phyloP scores from a whole-genome alignment of 2,329 filamentous ascomycete genomes.

The Teratosphaeriaceae sp. region DNA sequence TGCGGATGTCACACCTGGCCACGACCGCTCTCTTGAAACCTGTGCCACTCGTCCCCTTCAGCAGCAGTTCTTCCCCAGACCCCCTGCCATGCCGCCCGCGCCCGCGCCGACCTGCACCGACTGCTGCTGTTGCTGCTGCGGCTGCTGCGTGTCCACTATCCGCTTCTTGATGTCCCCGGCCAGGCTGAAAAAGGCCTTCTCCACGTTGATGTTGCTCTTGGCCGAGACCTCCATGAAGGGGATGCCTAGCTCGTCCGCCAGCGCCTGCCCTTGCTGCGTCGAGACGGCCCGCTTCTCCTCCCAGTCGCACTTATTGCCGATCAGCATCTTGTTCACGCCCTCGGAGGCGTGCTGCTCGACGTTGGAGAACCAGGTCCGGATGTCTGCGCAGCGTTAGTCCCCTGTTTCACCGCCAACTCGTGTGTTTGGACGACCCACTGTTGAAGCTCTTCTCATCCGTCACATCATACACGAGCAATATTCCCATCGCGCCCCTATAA shows the following conservation, averaged over 20 bases:
- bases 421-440: constrained; percentile 55
- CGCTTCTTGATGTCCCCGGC: constrained; percentile 98
- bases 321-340: constrained; percentile 98
- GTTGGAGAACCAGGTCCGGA: constrained; percentile 99
- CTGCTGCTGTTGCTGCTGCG: constrained; percentile 62
- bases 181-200: constrained; percentile 95
- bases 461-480: constrained; percentile 95
- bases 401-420: background rate
- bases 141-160: constrained; percentile 69
- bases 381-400: constrained; percentile 56
- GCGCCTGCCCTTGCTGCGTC: constrained; percentile 83
- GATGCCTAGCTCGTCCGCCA: constrained; percentile 93
- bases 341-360: constrained; percentile 97
- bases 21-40: background rate
- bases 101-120: constrained; percentile 26
- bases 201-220: constrained; percentile 99
- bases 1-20: background rate
- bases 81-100: constrained; percentile 22
- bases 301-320: constrained; percentile 99
- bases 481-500: constrained; percentile 97
- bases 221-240: constrained; percentile 98
- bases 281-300: constrained; percentile 96
- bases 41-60: constrained; percentile 38
- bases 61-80: constrained; percentile 54
- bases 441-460: constrained; percentile 95